A percentile compares a stretch with the other conserved stretches of the same genome.
These are phyloP conservation scores for Posidonia australis DNA, from an alignment of 106 monocot genomes.

Conservation along the genomic window DNA sequence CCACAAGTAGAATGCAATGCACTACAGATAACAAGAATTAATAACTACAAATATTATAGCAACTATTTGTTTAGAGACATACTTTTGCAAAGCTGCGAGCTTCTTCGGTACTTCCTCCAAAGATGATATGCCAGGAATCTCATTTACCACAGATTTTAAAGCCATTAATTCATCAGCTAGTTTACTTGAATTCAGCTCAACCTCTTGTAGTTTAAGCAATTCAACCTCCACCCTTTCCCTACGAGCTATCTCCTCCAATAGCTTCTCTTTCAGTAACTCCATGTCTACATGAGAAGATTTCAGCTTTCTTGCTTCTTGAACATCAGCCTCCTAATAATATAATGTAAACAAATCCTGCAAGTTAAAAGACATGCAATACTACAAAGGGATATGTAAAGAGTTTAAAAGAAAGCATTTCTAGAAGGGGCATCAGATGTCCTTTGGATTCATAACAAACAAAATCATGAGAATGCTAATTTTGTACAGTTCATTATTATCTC, in stretches of 20 bases:
- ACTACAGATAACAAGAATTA: neutral
- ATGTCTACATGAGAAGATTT: constrained; percentile 59
- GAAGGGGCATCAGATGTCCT: too few relatives aligned
- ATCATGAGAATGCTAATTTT: too few relatives aligned
- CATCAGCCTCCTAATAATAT: constrained; percentile 60
- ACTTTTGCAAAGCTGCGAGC: constrained; percentile 64
- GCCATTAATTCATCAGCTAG: constrained; percentile 55
- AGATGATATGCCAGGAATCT: constrained; percentile 73
- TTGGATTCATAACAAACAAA: too few relatives aligned
- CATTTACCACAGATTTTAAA: constrained; percentile 63
- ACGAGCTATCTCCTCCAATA: constrained; percentile 62
- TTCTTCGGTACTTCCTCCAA: constrained; percentile 66
- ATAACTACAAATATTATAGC: neutral
- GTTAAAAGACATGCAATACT: too few relatives aligned
- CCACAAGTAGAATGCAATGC: neutral
- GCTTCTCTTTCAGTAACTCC: constrained; percentile 75
- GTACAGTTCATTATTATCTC: too few relatives aligned
- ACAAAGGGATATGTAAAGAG: too few relatives aligned
- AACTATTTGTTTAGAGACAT: constrained; percentile 10
- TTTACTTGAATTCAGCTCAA: constrained; percentile 43
- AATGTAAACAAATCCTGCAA: neutral
- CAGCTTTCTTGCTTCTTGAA: constrained; percentile 76
- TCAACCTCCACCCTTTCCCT: constrained; percentile 75
- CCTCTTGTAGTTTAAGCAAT: constrained; percentile 46
- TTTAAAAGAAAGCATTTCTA: too few relatives aligned